phyloP scores from a whole-genome alignment of 208 protist species.

The Naegleria lovaniensis region DNA sequence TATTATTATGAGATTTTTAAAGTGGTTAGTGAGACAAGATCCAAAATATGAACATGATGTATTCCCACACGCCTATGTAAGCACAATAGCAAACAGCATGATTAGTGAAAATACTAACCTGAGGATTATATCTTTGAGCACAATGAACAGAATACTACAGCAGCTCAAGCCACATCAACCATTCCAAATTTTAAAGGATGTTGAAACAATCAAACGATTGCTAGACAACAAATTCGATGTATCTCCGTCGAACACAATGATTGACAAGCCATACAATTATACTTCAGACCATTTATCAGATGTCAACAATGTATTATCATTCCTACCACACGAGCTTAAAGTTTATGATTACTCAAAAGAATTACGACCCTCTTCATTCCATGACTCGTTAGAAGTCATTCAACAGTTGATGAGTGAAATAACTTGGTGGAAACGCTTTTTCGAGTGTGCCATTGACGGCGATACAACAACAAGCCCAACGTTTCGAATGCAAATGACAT shows the following conservation, averaged over 20 bases:
- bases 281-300: not conserved
- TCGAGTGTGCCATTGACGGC: not conserved
- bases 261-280: not conserved
- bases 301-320: not conserved
- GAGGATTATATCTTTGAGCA: not conserved
- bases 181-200: not conserved
- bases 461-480: not conserved
- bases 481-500: not conserved
- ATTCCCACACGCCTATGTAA: not conserved
- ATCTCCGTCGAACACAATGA: no score
- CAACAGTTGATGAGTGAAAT: not conserved
- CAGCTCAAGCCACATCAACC: conserved; percentile 15
- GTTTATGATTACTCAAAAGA: conserved; percentile 27
- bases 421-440: not conserved
- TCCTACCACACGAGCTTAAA: not conserved
- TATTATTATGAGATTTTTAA: not conserved
- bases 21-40: not conserved
- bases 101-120: not conserved
- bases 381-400: not conserved
- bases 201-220: not conserved
- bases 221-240: not conserved
- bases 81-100: not conserved
- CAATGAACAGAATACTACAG: not conserved
- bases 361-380: not conserved
- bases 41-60: no score